Conservation (phyloP, 2,329 filamentous ascomycete species). For the Coniella lustricola region DNA sequence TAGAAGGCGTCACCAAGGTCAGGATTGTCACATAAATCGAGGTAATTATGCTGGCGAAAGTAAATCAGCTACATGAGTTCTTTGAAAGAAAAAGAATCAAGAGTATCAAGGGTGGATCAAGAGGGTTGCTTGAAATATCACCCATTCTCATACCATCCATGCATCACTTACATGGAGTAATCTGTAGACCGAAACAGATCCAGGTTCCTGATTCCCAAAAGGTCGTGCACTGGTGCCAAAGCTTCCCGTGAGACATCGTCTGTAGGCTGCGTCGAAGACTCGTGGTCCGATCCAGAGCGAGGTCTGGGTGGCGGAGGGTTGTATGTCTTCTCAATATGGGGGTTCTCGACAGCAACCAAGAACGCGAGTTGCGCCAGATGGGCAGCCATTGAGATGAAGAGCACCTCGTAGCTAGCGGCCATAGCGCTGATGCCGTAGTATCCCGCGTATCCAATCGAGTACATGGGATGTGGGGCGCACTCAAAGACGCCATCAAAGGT, state of each 20-base stretch:
- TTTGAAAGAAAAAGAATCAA: too few relatives aligned
- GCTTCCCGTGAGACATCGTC: conserved; percentile 16
- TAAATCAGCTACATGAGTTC: too few relatives aligned
- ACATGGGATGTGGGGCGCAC: conserved; percentile 98
- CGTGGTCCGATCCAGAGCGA: conserved; percentile 30
- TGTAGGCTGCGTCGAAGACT: conserved; percentile 22
- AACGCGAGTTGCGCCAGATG: conserved; percentile 94
- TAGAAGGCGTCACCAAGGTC: conserved; percentile 70
- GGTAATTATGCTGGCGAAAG: conserved; percentile 55
- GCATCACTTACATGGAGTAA: conserved; percentile 48
- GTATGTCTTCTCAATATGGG: conserved; percentile 97
- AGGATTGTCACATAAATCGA: conserved; percentile 68
- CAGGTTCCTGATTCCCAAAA: conserved; percentile 76
- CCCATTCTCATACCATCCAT: too few relatives aligned
- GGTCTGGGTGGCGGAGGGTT: conserved; percentile 77
- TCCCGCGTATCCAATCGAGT: conserved; percentile 93
- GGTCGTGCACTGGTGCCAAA: conserved; percentile 69
- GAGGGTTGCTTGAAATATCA: too few relatives aligned
- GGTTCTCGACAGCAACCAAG: conserved; percentile 85
- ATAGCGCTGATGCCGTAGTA: conserved; percentile 99
- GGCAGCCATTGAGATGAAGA: conserved; percentile 93
- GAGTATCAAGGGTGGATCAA: not conserved
- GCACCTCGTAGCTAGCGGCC: conserved; percentile 93
- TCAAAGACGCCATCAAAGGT: conserved; percentile 99
- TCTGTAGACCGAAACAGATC: conserved; percentile 87